Conservation (phyloP, 192 early-diverging fungal species). For the Funneliformis geosporum region DNA sequence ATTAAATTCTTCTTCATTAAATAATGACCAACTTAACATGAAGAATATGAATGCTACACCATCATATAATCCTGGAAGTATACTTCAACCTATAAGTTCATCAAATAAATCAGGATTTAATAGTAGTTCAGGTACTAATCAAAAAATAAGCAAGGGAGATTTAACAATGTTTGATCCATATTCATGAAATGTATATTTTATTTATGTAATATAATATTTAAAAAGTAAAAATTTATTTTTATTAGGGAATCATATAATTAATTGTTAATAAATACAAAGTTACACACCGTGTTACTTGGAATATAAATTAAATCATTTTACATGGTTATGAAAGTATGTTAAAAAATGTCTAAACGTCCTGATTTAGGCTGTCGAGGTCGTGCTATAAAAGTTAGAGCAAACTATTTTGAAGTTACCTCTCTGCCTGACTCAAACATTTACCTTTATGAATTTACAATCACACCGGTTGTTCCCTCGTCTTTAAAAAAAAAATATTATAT, state of each 20-base stretch:
- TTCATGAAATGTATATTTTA: constrained; percentile 16
- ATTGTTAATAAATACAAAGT: no score
- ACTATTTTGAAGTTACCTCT: constrained; percentile 77
- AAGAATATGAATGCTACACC: background rate
- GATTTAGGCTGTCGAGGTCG: constrained; percentile 51
- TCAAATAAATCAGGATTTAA: background rate
- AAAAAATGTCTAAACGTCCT: no score
- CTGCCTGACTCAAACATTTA: constrained; percentile 66
- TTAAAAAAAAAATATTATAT: constrained; percentile 69
- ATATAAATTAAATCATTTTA: no score
- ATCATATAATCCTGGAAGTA: background rate
- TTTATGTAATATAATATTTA: no score
- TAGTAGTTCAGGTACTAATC: background rate
- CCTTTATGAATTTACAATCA: constrained; percentile 86
- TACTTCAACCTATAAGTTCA: background rate
- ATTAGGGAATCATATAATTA: no score
- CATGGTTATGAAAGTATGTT: no score
- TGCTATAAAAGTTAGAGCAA: constrained; percentile 52
- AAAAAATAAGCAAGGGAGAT: constrained; percentile 9
- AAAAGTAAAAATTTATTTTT: no score
- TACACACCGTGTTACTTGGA: no score
- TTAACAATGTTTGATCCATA: constrained; percentile 22
- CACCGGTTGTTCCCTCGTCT: constrained; percentile 75
- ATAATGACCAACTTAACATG: background rate
- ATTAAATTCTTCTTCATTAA: background rate